Conservation (phyloP, 1,139 yeast species). For the Suhomyces yuchorum region DNA sequence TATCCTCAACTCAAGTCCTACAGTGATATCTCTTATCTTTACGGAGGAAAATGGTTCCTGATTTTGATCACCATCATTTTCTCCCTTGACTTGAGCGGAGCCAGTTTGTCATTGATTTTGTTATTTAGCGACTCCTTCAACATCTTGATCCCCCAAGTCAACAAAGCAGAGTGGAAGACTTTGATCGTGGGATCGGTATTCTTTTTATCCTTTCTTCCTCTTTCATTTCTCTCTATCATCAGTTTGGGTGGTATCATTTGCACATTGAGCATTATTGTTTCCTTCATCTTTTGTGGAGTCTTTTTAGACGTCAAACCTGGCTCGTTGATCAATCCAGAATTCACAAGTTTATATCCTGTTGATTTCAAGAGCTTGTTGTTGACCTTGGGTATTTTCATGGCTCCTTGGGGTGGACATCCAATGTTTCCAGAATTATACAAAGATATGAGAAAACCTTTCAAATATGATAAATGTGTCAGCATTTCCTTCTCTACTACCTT, state of each 20-base stretch:
- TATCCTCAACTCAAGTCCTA: constrained; percentile 39
- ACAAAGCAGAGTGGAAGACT: constrained; percentile 52
- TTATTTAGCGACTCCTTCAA: constrained; percentile 83
- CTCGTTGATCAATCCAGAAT: constrained; percentile 59
- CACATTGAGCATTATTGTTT: constrained; percentile 62
- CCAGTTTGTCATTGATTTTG: constrained; percentile 73
- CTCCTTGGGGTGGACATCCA: constrained; percentile 92
- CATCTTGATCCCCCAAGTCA: constrained; percentile 59
- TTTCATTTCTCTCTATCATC: constrained; percentile 68
- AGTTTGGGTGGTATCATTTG: constrained; percentile 75
- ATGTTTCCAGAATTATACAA: constrained; percentile 78
- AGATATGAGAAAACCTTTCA: constrained; percentile 79
- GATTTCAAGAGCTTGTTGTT: constrained; percentile 52
- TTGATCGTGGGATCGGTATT: constrained; percentile 51
- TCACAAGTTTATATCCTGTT: constrained; percentile 53
- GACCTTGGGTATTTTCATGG: constrained; percentile 75
- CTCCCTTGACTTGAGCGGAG: constrained; percentile 75
- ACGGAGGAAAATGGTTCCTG: constrained; percentile 50
- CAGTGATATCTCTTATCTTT: constrained; percentile 48
- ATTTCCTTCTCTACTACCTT: constrained; percentile 40
- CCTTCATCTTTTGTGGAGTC: constrained; percentile 66
- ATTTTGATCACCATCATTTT: constrained; percentile 70
- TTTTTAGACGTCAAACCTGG: constrained; percentile 60
- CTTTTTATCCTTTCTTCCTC: constrained; percentile 70
- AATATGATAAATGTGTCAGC: constrained; percentile 31